Evolutionary conservation across 2,329 filamentous ascomycete genomes (phyloP), one percentile per base, ranked within the genome.

Genomic region (Claviceps arundinis): DNA sequence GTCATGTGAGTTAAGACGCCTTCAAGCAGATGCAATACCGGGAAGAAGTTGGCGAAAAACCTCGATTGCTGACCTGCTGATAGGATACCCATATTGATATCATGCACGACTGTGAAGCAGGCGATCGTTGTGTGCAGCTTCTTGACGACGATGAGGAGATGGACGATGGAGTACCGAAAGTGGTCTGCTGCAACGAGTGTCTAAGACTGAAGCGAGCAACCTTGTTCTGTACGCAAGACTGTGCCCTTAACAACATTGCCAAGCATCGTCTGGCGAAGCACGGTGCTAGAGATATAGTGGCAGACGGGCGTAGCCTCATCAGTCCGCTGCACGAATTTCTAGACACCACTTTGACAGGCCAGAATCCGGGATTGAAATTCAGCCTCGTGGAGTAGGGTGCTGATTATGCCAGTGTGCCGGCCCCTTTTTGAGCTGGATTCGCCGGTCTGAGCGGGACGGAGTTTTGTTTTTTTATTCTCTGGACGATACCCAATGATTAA

Each of bases 151-250:
- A 72, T 22, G 63, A 63, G 1, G 64, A 66, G 19, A 73, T 72
- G 70, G 64, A 60, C 11, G 64, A 64, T 14, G 58, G 55, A n/a
- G 53, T 53, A 1, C 56, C 56, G 2, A 54, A 57, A 3, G 56
- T 67, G 2, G 66, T 72, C 8, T 64, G 68, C 19, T 76, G 73
- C 57, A 65, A 63, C 48, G 67, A 70, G 50, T 76, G 73, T 50
- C 56, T 73, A 1, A 61, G 59, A 5, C 55, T 68, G 48, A 65
- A 66, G 52, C 59, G 62, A n/a, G 59, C 64, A 24, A 65, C 67
- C 0, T 48, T 69, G 5, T 75, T 70, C 55, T 76, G 73, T 58
- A 71, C 70, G 7, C 56, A 63, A 30, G 59, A 62, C 37, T 76
- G 73, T 57, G 72, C 70, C n/a, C 60, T 58, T 24, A 58, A 56